These are phyloP conservation scores for Coemansia sp. DNA, from an alignment of 192 early-diverging fungal species.

Conservation along the genomic window DNA sequence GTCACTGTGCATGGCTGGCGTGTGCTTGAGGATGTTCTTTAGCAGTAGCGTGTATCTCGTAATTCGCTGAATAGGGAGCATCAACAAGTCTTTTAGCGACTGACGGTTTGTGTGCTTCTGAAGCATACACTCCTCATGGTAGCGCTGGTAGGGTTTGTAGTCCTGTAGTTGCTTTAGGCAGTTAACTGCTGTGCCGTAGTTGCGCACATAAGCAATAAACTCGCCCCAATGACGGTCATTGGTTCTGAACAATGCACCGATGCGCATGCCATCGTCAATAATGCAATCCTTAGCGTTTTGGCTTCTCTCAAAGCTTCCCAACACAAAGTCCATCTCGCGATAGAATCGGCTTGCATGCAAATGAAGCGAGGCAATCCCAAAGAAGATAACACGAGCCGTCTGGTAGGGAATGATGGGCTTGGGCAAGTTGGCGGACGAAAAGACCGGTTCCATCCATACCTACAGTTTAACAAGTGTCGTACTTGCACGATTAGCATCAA, in stretches of 20 bases:
- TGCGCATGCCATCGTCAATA: slow-evolving; percentile 44
- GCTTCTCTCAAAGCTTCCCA: slow-evolving; percentile 43
- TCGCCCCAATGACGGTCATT: slow-evolving; percentile 45
- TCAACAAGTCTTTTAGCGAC: slow-evolving; percentile 48
- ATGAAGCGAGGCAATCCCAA: slow-evolving; percentile 43
- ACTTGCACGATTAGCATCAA: too few relatives aligned
- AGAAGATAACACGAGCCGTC: slow-evolving; percentile 41
- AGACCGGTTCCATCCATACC: slow-evolving; percentile 55
- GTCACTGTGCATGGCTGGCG: slow-evolving; percentile 46
- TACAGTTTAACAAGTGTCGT: neutral
- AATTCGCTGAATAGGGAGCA: slow-evolving; percentile 52
- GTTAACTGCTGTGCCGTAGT: slow-evolving; percentile 46
- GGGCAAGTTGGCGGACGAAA: slow-evolving; percentile 47
- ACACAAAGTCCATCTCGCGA: slow-evolving; percentile 48
- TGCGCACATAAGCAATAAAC: slow-evolving; percentile 49
- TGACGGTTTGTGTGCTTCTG: slow-evolving; percentile 52
- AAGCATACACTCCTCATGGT: slow-evolving; percentile 49
- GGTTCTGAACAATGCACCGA: slow-evolving; percentile 44
- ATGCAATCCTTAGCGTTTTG: slow-evolving; percentile 5
- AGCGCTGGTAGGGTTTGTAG: slow-evolving; percentile 46
- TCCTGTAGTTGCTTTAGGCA: slow-evolving; percentile 50
- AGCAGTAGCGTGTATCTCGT: slow-evolving; percentile 52
- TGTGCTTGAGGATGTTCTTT: slow-evolving; percentile 49
- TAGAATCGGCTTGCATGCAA: slow-evolving; percentile 50
- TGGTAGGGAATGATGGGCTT: slow-evolving; percentile 54